Conservation (phyloP, 2,329 filamentous ascomycete genomes). For the Xylaria sp. region DNA sequence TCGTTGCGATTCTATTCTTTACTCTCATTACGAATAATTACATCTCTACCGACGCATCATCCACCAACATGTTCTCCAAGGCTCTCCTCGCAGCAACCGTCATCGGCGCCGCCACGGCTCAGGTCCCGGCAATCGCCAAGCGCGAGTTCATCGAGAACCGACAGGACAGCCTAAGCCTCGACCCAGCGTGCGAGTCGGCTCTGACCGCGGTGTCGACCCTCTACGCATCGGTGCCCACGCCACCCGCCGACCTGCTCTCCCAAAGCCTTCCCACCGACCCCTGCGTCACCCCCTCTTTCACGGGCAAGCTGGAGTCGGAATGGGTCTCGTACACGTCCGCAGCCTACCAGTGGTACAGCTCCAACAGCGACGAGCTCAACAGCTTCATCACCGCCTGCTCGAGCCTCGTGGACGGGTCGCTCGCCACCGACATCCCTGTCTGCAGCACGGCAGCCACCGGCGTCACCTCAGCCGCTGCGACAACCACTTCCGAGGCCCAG, state of each 20-base stretch:
- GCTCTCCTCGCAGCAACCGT: constrained; percentile 35
- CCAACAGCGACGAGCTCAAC: constrained; percentile 40
- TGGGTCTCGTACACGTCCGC: constrained; percentile 41
- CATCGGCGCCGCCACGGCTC: constrained; percentile 38
- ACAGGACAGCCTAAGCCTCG: constrained; percentile 29
- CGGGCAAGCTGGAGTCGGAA: constrained; percentile 38
- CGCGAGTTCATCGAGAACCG: constrained; percentile 41
- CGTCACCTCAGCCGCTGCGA: not conserved
- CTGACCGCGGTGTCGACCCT: constrained; percentile 35
- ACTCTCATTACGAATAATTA: constrained; percentile 1
- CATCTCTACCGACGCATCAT: not conserved
- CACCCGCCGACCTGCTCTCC: constrained; percentile 36
- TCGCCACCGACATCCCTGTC: not conserved
- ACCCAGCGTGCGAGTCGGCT: constrained; percentile 39
- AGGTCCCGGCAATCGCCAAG: constrained; percentile 37
- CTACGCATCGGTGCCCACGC: constrained; percentile 39
- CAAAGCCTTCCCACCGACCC: constrained; percentile 36
- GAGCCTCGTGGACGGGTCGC: constrained; percentile 22
- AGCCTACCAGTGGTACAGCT: constrained; percentile 40
- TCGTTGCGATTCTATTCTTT: not conserved
- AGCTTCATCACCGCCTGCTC: constrained; percentile 40
- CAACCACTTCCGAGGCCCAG: not conserved
- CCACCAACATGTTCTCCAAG: constrained; percentile 35
- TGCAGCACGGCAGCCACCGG: constrained; percentile 36
- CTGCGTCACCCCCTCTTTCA: constrained; percentile 41